A percentile compares a stretch with the other conserved stretches of the same genome.
Evolutionary conservation across 371 early-diverging fungal genomes (phyloP).

Genomic region (Furculomyces boomerangus): DNA sequence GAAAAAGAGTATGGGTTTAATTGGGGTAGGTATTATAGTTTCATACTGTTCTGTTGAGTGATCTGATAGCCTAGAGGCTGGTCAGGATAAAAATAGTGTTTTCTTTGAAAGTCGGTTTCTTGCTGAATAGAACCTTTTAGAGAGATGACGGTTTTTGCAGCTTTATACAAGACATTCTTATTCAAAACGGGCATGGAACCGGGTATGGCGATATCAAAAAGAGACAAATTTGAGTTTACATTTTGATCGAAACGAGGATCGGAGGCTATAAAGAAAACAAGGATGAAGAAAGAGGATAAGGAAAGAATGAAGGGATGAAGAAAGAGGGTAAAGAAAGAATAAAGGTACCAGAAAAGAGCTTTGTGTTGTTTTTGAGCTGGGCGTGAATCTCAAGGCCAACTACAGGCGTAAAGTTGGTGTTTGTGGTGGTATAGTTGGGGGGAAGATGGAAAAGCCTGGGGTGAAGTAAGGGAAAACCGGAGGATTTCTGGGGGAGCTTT

Average conservation of each 20-base stretch:
- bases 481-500: no score
- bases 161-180: conserved; percentile 43
- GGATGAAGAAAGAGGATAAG: not conserved
- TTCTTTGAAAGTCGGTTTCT: conserved; percentile 65
- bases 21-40: no score
- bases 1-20: not conserved
- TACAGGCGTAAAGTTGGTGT: not conserved
- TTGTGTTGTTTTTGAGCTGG: conserved; percentile 51
- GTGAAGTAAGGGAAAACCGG: no score
- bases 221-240: conserved; percentile 47
- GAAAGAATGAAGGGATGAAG: not conserved
- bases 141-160: conserved; percentile 53
- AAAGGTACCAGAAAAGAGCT: conserved; percentile 58
- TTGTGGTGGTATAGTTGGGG: no score
- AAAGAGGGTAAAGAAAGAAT: not conserved
- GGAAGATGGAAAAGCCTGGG: no score
- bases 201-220: conserved; percentile 71
- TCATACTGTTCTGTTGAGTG: conserved; percentile 50
- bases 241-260: conserved; percentile 8
- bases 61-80: conserved; percentile 86
- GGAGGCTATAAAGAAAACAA: not conserved
- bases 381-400: conserved; percentile 88
- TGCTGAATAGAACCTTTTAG: conserved; percentile 43
- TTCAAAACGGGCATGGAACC: conserved; percentile 51
- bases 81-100: conserved; percentile 89